These are phyloP conservation scores for Agaricus sinodeliciosus DNA, from an alignment of 768 basidiomycete species.

Conservation along the genomic window DNA sequence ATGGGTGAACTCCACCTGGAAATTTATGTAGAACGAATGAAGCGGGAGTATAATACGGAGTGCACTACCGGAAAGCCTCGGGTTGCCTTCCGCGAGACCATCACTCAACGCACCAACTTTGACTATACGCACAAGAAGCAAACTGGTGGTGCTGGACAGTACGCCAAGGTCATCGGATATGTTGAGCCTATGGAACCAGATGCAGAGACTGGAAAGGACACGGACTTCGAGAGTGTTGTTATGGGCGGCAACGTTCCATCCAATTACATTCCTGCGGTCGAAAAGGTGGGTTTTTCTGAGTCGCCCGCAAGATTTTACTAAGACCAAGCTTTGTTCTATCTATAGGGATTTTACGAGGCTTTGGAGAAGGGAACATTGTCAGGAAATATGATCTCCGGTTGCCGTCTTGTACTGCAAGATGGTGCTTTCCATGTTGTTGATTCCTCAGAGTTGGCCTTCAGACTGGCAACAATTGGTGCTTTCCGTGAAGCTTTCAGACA, in stretches of 20 bases:
- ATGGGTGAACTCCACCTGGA: conserved; percentile 99
- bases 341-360: conserved; percentile 92
- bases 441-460: conserved; percentile 95
- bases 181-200: conserved; percentile 83
- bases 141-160: conserved; percentile 95
- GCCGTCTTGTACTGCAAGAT: conserved; percentile 83
- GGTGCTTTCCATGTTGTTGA: conserved; percentile 92
- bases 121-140: conserved; percentile 97
- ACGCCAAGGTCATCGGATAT: conserved; percentile 84
- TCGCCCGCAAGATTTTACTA: neutral
- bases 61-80: conserved; percentile 93
- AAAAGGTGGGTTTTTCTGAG: conserved; percentile 52
- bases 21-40: conserved; percentile 99
- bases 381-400: conserved; percentile 83
- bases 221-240: conserved; percentile 79
- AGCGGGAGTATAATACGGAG: conserved; percentile 91
- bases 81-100: conserved; percentile 95
- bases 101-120: conserved; percentile 78
- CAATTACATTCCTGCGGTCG: conserved; percentile 90
- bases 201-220: conserved; percentile 73
- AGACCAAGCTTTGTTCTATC: neutral
- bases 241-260: conserved; percentile 91
- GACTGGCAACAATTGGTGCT: conserved; percentile 83
- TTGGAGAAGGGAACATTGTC: conserved; percentile 85
- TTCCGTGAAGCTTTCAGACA: conserved; percentile 85